A percentile compares a stretch with the other conserved stretches of the same genome.
Evolutionary conservation across 495 filamentous ascomycete genomes (phyloP).

Genomic region (Cetradonia linearis): DNA sequence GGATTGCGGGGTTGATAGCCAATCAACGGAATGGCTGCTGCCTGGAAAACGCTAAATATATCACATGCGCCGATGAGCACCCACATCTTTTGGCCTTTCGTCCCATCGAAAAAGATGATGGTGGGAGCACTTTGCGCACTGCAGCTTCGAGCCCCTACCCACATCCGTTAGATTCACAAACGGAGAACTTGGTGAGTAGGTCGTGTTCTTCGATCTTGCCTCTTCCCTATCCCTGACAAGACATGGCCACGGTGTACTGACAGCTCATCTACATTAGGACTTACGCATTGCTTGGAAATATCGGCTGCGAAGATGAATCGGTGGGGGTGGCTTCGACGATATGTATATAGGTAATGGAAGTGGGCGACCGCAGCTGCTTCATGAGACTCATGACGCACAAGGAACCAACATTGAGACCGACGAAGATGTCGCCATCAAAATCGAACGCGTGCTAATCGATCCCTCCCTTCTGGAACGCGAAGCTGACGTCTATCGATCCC

Average conservation of each 20-base stretch:
- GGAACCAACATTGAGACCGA: slow-evolving; percentile 26
- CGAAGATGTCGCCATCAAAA: slow-evolving; percentile 90
- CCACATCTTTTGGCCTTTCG: slow-evolving; percentile 1
- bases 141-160: slow-evolving; percentile 8
- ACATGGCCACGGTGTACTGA: slow-evolving; percentile 7
- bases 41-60: slow-evolving; percentile 13
- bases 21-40: slow-evolving; percentile 12
- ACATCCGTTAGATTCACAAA: slow-evolving; percentile 10
- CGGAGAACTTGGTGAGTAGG: slow-evolving; percentile 8
- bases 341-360: slow-evolving; percentile 18
- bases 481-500: slow-evolving; percentile 94
- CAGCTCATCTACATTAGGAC: slow-evolving; percentile 17
- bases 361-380: neutral
- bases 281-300: slow-evolving; percentile 21
- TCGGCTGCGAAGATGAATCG: slow-evolving; percentile 19
- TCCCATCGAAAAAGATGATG: slow-evolving; percentile 5
- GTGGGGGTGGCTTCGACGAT: slow-evolving; percentile 21
- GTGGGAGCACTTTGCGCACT: slow-evolving; percentile 5
- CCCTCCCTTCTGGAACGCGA: slow-evolving; percentile 97
- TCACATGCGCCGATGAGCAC: slow-evolving; percentile 7
- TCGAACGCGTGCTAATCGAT: slow-evolving; percentile 96
- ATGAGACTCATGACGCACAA: slow-evolving; percentile 4
- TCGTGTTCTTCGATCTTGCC: slow-evolving; percentile 9
- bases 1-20: slow-evolving; percentile 13
- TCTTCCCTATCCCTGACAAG: neutral